Conservation (phyloP, 371 early-diverging fungal species). For the Apophysomyces elegans region DNA sequence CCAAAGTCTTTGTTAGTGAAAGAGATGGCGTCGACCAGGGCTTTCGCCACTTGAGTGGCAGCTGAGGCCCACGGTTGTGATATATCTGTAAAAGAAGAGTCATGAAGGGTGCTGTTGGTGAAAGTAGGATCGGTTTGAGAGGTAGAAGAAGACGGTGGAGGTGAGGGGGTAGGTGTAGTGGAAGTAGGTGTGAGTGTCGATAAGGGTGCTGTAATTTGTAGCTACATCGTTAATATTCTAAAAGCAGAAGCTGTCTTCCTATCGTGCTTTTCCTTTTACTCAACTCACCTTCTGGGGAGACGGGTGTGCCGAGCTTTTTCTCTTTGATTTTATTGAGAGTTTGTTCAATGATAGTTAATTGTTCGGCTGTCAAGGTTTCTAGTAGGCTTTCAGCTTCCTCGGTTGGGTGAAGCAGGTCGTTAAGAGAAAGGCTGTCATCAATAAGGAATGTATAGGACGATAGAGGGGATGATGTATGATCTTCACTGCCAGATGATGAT, state of each 20-base stretch:
- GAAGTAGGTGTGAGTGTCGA: neutral
- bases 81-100: neutral
- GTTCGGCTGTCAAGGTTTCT: conserved; percentile 41
- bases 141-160: conserved; percentile 6
- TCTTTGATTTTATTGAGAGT: conserved; percentile 44
- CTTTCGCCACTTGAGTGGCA: conserved; percentile 31
- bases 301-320: conserved; percentile 21
- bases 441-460: neutral
- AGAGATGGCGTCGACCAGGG: conserved; percentile 26
- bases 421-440: conserved; percentile 14
- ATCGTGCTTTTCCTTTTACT: neutral
- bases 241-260: neutral
- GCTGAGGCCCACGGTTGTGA: conserved; percentile 22
- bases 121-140: neutral
- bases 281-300: neutral
- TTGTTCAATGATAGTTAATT: conserved; percentile 40
- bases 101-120: neutral
- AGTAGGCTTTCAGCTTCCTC: conserved; percentile 39
- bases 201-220: neutral
- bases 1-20: conserved; percentile 5
- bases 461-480: neutral
- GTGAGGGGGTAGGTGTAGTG: neutral
- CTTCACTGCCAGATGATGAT: neutral
- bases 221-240: neutral
- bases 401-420: conserved; percentile 42